Percentiles rank a stretch among this genome's conserved stretches.
These are phyloP conservation scores for Microstroma glucosiphilum DNA, from an alignment of 1,284 basidiomycete species.

Conservation along the genomic window DNA sequence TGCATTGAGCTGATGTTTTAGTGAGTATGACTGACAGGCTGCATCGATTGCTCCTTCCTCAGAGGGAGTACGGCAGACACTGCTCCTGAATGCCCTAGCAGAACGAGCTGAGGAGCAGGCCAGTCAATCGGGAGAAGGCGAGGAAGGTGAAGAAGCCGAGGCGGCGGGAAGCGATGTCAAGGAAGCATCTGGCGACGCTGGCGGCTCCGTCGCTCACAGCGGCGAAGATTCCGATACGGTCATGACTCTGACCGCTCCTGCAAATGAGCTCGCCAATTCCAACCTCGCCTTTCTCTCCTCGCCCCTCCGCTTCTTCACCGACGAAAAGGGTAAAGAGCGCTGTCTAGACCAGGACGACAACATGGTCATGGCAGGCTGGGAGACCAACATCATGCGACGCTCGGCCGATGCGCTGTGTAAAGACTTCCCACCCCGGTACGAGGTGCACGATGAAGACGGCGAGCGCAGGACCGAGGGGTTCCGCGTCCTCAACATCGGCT, in stretches of 20 bases:
- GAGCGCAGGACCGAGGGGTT: conserved; percentile 52
- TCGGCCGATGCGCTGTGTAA: conserved; percentile 34
- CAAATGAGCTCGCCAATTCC: conserved; percentile 53
- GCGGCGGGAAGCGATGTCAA: conserved; percentile 12
- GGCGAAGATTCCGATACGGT: conserved; percentile 53
- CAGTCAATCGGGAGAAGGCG: conserved; percentile 22
- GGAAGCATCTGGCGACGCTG: conserved; percentile 4
- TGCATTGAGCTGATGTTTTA: no score
- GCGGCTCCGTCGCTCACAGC: background rate
- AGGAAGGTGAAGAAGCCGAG: conserved; percentile 16
- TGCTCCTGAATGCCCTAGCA: conserved; percentile 19
- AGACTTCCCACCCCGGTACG: conserved; percentile 25
- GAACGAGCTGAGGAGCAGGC: conserved; percentile 17
- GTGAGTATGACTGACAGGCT: no score
- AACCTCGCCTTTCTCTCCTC: conserved; percentile 70
- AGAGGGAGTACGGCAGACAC: conserved; percentile 51
- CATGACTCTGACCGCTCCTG: conserved; percentile 45
- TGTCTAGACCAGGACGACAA: conserved; percentile 65
- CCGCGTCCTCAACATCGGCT: conserved; percentile 81
- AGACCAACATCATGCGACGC: conserved; percentile 46
- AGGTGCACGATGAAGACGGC: conserved; percentile 3
- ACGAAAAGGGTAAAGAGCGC: conserved; percentile 71
- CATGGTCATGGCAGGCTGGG: conserved; percentile 62
- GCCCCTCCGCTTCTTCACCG: conserved; percentile 64
- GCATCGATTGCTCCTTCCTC: conserved; percentile 27